A percentile compares a stretch with the other conserved stretches of the same genome.
Conservation (phyloP, 345 rosid species). For the Geranium rotundifolium region DNA sequence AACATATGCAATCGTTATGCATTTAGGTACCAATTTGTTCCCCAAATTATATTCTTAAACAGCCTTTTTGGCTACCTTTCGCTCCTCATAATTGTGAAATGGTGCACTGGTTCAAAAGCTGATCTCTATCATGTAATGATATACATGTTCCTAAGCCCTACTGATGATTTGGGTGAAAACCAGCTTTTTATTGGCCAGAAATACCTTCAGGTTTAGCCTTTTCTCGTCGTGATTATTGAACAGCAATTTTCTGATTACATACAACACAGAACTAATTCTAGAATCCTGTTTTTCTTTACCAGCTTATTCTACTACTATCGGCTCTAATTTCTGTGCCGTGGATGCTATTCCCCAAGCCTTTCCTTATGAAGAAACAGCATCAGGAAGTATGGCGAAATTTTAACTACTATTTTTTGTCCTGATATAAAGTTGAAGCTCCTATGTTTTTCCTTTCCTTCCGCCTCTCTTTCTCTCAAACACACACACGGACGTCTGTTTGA, state of each 20-base stretch:
- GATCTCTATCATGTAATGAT: conserved; percentile 62
- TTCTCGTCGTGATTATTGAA: conserved; percentile 1
- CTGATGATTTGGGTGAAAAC: conserved; percentile 47
- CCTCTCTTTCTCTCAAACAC: neutral
- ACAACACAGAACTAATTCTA: neutral
- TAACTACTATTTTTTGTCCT: neutral
- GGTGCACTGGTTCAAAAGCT: conserved; percentile 61
- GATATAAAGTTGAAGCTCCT: neutral
- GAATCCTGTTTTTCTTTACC: conserved; percentile 8
- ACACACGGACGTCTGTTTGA: neutral
- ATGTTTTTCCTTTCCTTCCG: neutral
- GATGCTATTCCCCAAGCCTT: conserved; percentile 67
- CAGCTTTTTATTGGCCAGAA: conserved; percentile 52
- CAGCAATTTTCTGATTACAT: neutral
- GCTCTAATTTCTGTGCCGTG: conserved; percentile 56
- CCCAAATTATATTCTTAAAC: conserved; percentile 60
- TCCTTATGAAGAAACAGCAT: conserved; percentile 50
- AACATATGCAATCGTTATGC: neutral
- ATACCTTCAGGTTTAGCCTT: conserved; percentile 37
- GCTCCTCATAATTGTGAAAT: conserved; percentile 49
- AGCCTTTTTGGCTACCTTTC: conserved; percentile 64
- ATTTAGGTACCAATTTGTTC: conserved; percentile 50
- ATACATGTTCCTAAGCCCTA: too few species aligned
- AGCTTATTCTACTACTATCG: conserved; percentile 37
- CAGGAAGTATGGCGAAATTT: conserved; percentile 27